Percentiles rank a stretch among this genome's conserved stretches.
Conservation (phyloP, 2,329 filamentous ascomycete species). For the Amphichorda felina region DNA sequence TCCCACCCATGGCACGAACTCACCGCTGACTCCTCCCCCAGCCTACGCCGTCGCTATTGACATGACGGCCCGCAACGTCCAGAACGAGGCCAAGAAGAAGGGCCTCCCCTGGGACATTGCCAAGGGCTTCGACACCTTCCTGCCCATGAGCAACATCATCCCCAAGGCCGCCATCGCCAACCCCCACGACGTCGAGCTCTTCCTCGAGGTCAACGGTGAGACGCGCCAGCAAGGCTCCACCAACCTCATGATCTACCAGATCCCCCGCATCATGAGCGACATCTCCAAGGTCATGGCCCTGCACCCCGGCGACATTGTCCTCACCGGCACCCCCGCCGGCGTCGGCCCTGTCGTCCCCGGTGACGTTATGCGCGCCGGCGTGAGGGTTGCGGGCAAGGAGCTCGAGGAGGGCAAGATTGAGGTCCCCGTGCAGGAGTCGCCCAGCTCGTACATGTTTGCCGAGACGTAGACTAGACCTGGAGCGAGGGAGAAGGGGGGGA, state of each 20-base stretch:
- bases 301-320: slow-evolving; percentile 79
- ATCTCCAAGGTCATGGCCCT: slow-evolving; percentile 93
- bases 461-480: too few species aligned
- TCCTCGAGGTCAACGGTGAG: slow-evolving; percentile 71
- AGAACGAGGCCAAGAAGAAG: slow-evolving; percentile 92
- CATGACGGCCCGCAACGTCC: slow-evolving; percentile 92
- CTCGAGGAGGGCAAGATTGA: slow-evolving; percentile 76
- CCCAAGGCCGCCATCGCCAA: slow-evolving; percentile 69
- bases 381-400: slow-evolving; percentile 71
- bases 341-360: slow-evolving; percentile 78
- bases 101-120: slow-evolving; percentile 92
- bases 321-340: slow-evolving; percentile 96
- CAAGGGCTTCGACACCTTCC: slow-evolving; percentile 97
- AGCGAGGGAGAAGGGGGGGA: neutral
- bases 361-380: slow-evolving; percentile 75
- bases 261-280: slow-evolving; percentile 78
- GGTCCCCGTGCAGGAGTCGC: slow-evolving; percentile 70
- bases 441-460: slow-evolving; percentile 63
- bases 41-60: slow-evolving; percentile 88
- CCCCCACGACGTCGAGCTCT: slow-evolving; percentile 81
- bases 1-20: neutral
- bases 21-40: slow-evolving; percentile 18
- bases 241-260: slow-evolving; percentile 86
- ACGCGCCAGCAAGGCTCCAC: slow-evolving; percentile 77
- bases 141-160: slow-evolving; percentile 75